These are phyloP conservation scores for Trichophyton equinum DNA, from an alignment of 2,329 filamentous ascomycete genomes.

Conservation along the genomic window DNA sequence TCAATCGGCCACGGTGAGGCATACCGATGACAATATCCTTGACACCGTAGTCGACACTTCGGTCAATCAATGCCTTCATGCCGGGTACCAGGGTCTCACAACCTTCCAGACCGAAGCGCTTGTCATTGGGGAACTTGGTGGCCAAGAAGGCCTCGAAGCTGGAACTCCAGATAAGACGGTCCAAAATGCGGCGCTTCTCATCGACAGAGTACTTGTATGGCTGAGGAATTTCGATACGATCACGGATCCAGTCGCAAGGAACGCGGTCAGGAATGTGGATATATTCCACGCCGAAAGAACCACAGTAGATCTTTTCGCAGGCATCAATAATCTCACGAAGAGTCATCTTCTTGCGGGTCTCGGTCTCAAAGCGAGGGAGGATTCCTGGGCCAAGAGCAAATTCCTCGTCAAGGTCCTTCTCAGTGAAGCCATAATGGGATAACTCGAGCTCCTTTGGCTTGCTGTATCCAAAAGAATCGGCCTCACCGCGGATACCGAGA, in stretches of 20 bases:
- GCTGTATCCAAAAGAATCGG: slow-evolving; percentile 69
- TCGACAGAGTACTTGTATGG: slow-evolving; percentile 97
- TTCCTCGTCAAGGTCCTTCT: slow-evolving; percentile 85
- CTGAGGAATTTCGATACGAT: slow-evolving; percentile 83
- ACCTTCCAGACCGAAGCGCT: slow-evolving; percentile 96
- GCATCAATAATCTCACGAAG: slow-evolving; percentile 84
- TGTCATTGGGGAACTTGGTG: slow-evolving; percentile 98
- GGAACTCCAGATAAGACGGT: slow-evolving; percentile 95
- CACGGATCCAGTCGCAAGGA: slow-evolving; percentile 96
- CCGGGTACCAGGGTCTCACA: slow-evolving; percentile 93
- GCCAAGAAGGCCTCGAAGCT: slow-evolving; percentile 93
- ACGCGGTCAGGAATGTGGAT: slow-evolving; percentile 97
- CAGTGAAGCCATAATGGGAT: slow-evolving; percentile 87
- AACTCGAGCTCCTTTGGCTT: slow-evolving; percentile 87
- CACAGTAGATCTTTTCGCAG: slow-evolving; percentile 93
- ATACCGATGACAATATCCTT: slow-evolving; percentile 99
- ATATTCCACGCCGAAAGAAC: slow-evolving; percentile 95
- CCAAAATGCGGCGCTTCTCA: slow-evolving; percentile 94
- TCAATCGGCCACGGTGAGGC: slow-evolving; percentile 96
- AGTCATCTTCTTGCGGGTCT: slow-evolving; percentile 87
- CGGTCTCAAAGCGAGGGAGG: slow-evolving; percentile 80
- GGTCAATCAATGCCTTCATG: slow-evolving; percentile 98
- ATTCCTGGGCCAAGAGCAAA: slow-evolving; percentile 91
- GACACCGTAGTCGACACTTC: slow-evolving; percentile 94
- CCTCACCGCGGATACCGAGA: slow-evolving; percentile 79